Evolutionary conservation across 225 moss, liverwort and hornwort genomes (phyloP), one percentile per base, ranked within the genome.

Genomic region (Marchantia paleacea): DNA sequence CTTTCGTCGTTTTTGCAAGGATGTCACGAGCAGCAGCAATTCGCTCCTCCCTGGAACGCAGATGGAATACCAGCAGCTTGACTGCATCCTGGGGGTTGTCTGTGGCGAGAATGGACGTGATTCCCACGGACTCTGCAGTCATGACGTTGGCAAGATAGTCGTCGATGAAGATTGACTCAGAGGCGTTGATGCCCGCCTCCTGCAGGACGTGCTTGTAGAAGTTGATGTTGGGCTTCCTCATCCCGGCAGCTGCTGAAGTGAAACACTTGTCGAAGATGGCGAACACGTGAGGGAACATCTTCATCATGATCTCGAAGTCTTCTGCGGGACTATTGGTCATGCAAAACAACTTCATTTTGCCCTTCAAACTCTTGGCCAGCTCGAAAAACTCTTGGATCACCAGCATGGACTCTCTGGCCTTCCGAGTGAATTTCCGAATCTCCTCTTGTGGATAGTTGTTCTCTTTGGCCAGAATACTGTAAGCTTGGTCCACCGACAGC

Each of bases 151-250:
- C 24, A 0, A 70, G 11, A 6, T 55, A 16, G 31, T 81, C 86
- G 67, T 86, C 83, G 3, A 83, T 7, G 16, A 86, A 86, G 11
- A 83, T 22, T 15, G 83, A 83, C 78, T 83, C 83, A 0, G 68
- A 81, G 11, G 86, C 53, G 3, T 30, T 65, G 76, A 80, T 80
- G 5, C 50, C 64, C 4, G 80, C 77, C 63, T 78, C 80, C 22
- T 52, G 25, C 31, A 70, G 18, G 11, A 76, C 76, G 30, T 76
- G 76, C 57, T 60, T 57, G 55, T 55, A 77, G 28, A 55, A 76
- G 31, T 69, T 24, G 68, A 82, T 50, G 76, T 49, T 72, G 10
- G 75, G 81, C 58, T 82, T 82, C 30, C 69, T 68, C 75, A 69
- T 67, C 7, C 81, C 81, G 6, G 30, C 66, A 48, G n/a, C 81